Base-by-base conservation (phyloP, 1,284 basidiomycete species). In the Wallemia mellicola region DNA sequence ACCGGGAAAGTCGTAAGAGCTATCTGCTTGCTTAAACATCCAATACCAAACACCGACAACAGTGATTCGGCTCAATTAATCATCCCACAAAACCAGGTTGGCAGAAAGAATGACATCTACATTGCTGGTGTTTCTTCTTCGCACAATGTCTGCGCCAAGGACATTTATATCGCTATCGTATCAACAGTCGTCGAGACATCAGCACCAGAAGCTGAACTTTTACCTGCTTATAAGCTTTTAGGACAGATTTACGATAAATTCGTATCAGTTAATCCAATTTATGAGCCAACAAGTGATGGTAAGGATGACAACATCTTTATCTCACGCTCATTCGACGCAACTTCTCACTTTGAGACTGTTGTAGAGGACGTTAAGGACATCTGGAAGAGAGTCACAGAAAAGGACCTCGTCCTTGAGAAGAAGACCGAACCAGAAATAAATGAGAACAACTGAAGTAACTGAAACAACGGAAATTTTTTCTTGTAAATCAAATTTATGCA, bases 61-160 rank as follows among this genome's bases (percentile, higher is more conserved):
- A 76, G 82, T 59, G 94, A 98, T 74, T 87, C 83, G 64, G 82
- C 83, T 24, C 94, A 99, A 73, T 87, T 99, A 67, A 91, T 99
- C 71, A 94, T 99, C 65, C 94, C 94, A 28, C 94, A 98, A 74
- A 95, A 95, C 72, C 94, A 99, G 73, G 89, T 99, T 63, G 77
- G 78, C 64, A 76, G 94, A 65, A 82, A 84, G 73, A 88, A 99
- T 69, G 92, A 99, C 73, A 98, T 99, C 70, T 99, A 99, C 75
- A 84, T 99, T 67, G 91, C 94, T 7, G 84, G 86, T 74, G 89
- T 98, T 57, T 98, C 92, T 1, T 80, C 84, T 28, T 88, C 89
- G 17, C 94, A 99, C 74, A 95, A 95, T 67, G 89, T 99, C 64
- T 92, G 88, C 65, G 86, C 92, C 3, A 86, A 87, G 71, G 87